Evolutionary conservation across 2,329 filamentous ascomycete species (phyloP).

Genomic region (Penicillium psychrosexuale): DNA sequence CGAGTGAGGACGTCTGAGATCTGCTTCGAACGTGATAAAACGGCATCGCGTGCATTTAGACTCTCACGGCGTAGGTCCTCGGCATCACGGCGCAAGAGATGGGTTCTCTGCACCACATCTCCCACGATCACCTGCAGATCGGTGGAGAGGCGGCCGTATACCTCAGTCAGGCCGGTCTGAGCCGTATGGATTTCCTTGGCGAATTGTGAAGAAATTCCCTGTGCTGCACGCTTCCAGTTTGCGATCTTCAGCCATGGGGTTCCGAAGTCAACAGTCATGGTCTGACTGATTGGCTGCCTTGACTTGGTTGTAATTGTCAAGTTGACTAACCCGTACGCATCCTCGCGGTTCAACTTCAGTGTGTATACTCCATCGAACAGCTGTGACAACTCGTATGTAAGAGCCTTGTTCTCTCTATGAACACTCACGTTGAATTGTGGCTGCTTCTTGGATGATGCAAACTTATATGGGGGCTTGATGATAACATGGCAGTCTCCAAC

Average conservation of each 20-base stretch:
- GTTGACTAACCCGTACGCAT: slow-evolving; percentile 50
- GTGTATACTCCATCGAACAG: slow-evolving; percentile 55
- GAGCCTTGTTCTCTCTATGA: slow-evolving; percentile 39
- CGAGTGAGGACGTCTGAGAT: slow-evolving; percentile 32
- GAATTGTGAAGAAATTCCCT: slow-evolving; percentile 35
- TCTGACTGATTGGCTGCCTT: slow-evolving; percentile 35
- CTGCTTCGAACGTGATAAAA: slow-evolving; percentile 35
- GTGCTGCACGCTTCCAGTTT: slow-evolving; percentile 46
- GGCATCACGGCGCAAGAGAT: slow-evolving; percentile 32
- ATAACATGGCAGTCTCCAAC: slow-evolving; percentile 54
- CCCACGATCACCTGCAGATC: slow-evolving; percentile 40
- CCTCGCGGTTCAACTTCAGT: slow-evolving; percentile 49
- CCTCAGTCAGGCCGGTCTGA: slow-evolving; percentile 38
- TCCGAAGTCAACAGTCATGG: slow-evolving; percentile 43
- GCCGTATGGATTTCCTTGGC: slow-evolving; percentile 37
- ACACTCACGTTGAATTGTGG: slow-evolving; percentile 51
- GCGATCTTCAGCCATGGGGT: slow-evolving; percentile 48
- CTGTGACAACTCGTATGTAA: slow-evolving; percentile 48
- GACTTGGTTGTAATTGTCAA: slow-evolving; percentile 46
- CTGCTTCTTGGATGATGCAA: slow-evolving; percentile 44
- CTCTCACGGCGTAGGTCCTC: slow-evolving; percentile 27
- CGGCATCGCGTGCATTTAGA: slow-evolving; percentile 21
- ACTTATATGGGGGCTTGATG: slow-evolving; percentile 48
- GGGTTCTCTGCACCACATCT: slow-evolving; percentile 37
- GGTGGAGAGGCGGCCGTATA: slow-evolving; percentile 38